Conservation (phyloP, 2,329 filamentous ascomycete genomes). For the Fusarium nurragi region DNA sequence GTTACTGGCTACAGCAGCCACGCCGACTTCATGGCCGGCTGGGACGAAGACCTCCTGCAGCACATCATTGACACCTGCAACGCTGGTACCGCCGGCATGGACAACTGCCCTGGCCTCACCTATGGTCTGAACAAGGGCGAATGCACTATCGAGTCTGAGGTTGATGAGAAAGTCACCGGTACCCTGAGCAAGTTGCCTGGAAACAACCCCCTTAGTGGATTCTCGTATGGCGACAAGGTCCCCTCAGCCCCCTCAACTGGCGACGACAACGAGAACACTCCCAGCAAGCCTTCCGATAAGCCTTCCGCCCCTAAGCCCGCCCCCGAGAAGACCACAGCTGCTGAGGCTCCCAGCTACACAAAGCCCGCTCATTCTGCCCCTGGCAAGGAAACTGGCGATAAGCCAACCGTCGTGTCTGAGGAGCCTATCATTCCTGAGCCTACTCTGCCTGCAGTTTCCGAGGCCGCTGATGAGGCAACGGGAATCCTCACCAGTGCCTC, state of each 20-base stretch:
- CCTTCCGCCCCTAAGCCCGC: slow-evolving; percentile 26
- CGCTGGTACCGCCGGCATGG: slow-evolving; percentile 67
- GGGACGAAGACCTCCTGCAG: slow-evolving; percentile 73
- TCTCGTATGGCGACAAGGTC: slow-evolving; percentile 53
- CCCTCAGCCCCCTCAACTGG: slow-evolving; percentile 7
- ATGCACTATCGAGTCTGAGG: slow-evolving; percentile 61
- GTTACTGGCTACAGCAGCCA: slow-evolving; percentile 75
- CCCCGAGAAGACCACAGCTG: slow-evolving; percentile 21
- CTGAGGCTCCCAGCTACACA: slow-evolving; percentile 17
- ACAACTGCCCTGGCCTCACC: slow-evolving; percentile 68
- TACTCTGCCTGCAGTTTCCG: slow-evolving; percentile 25
- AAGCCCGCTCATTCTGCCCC: slow-evolving; percentile 1
- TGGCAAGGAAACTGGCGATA: not conserved
- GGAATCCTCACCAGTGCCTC: slow-evolving; percentile 14
- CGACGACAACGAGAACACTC: slow-evolving; percentile 11
- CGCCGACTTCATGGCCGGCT: slow-evolving; percentile 78
- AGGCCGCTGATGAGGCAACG: slow-evolving; percentile 27
- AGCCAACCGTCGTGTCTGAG: slow-evolving; percentile 7
- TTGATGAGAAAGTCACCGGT: slow-evolving; percentile 58
- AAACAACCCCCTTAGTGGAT: slow-evolving; percentile 64
- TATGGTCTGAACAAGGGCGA: slow-evolving; percentile 61
- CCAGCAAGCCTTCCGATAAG: slow-evolving; percentile 15
- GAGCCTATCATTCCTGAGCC: slow-evolving; percentile 12
- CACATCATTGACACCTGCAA: slow-evolving; percentile 74
- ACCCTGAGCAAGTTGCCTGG: slow-evolving; percentile 62